These are phyloP conservation scores for Arachnopeziza araneosa DNA, from an alignment of 2,329 filamentous ascomycete species.

Conservation along the genomic window DNA sequence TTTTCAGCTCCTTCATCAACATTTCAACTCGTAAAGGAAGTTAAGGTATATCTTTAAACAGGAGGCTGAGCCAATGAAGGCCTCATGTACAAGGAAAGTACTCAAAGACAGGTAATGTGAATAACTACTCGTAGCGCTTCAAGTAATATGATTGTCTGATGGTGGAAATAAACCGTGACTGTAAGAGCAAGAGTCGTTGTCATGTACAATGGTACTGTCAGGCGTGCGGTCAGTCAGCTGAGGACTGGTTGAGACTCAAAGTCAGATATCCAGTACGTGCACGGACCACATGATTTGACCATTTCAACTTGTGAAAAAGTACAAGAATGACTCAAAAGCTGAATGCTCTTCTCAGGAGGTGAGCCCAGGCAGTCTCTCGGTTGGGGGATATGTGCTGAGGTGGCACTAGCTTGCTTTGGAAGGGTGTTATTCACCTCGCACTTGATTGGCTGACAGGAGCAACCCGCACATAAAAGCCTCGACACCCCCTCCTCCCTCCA, in stretches of 20 bases:
- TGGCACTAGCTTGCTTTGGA: not conserved
- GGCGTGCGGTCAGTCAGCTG: not conserved
- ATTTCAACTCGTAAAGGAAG: too few relatives aligned
- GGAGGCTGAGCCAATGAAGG: too few relatives aligned
- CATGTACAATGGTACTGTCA: not conserved
- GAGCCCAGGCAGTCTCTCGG: not conserved
- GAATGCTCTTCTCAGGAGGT: not conserved
- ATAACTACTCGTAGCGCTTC: not conserved
- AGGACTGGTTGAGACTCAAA: not conserved
- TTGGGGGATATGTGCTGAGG: not conserved
- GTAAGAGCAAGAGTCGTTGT: not conserved
- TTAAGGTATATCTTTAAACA: too few relatives aligned
- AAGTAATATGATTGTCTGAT: not conserved
- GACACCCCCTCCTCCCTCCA: constrained; percentile 23
- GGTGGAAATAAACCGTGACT: not conserved
- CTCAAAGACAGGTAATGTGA: not conserved
- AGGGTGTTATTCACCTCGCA: not conserved
- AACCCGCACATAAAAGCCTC: constrained; percentile 25
- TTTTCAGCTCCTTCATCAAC: too few relatives aligned
- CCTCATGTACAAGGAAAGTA: too few relatives aligned
- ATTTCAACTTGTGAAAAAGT: not conserved
- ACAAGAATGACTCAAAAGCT: not conserved
- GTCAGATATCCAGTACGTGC: not conserved
- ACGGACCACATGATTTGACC: not conserved
- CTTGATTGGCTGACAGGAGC: constrained; percentile 15